Evolutionary conservation across 441 rosid species (phyloP), one percentile per base, ranked within the genome.

Genomic region (Gossypium lobatum): DNA sequence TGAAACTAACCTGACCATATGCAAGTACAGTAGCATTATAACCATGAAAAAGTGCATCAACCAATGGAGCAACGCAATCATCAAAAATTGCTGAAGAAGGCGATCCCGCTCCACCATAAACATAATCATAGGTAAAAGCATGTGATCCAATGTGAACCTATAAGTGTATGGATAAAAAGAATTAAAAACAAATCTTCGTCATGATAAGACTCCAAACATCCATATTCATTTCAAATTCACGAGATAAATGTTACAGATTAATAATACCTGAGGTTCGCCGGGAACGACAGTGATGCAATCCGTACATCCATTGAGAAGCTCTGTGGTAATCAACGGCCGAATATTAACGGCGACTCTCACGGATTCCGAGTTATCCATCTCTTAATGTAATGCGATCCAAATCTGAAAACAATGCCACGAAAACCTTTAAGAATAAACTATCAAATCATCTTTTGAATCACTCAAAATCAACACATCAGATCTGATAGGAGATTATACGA

Each of bases 1-100:
- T 11, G 18, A 53, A 13, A 57, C 64, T 11, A 75, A 94, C 98
- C 97, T 89, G 98, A 63, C 98, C 98, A 25, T 95, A 95, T n/a
- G 98, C 98, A 0, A 95, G 93, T 73, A 92, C 97, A 0, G 98
- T 95, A 6, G 98, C 98, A 68, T 95, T 95, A 31, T 95, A 92
- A 34, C 97, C 98, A 78, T 77, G 85, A 52, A 89, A 88, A 4
- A 95, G 78, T 0, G 97, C 97, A 6, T 92, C 98, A 11, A 92
- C 89, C 3, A 95, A 88, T 1, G 97, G 96, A 67, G 94, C 90
- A 26, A 89, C 96, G 34, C 96, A 89, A 54, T 88, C 93, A 20
- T 85, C 80, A 21, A 85, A 95, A 31, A 95, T 79, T 6, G 73
- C 62, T 11, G 77, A 21, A 37, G 88, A 85, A 1, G 91, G 85